These are phyloP conservation scores for Serendipita sp. DNA, from an alignment of 1,284 basidiomycete species.

Conservation along the genomic window DNA sequence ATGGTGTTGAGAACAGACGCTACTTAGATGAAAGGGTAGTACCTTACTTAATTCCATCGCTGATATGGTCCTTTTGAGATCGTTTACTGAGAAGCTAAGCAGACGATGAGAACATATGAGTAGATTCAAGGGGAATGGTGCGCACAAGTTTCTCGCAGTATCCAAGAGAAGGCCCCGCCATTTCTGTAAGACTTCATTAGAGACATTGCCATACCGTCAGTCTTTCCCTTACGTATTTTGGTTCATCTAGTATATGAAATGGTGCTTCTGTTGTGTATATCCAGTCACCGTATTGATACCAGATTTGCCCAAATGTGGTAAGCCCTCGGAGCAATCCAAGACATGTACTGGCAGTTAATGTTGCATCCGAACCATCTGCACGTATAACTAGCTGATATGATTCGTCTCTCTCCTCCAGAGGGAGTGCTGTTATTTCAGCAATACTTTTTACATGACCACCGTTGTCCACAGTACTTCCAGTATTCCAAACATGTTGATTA, in stretches of 20 bases:
- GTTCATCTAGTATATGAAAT: constrained; percentile 41
- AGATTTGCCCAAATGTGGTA: constrained; percentile 63
- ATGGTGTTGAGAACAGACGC: constrained; percentile 9
- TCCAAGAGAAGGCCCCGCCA: constrained; percentile 69
- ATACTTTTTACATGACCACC: not conserved
- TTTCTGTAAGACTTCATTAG: not conserved
- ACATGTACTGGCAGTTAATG: constrained; percentile 52
- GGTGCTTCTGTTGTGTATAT: constrained; percentile 50
- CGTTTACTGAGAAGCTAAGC: constrained; percentile 45
- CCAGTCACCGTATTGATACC: constrained; percentile 37
- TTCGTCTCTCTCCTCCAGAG: constrained; percentile 45
- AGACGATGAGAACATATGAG: not conserved
- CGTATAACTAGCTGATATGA: constrained; percentile 53
- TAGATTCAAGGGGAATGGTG: constrained; percentile 5
- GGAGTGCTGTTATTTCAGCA: constrained; percentile 28
- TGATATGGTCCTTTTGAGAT: constrained; percentile 62
- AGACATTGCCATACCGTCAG: not conserved
- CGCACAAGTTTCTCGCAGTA: constrained; percentile 50
- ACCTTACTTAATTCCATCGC: constrained; percentile 83
- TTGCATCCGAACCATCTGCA: constrained; percentile 40
- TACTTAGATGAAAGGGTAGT: constrained; percentile 17
- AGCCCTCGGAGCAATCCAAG: constrained; percentile 70
- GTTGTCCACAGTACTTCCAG: not conserved
- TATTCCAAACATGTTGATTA: constrained; percentile 7
- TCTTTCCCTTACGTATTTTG: constrained; percentile 17